Percentiles rank a stretch among this genome's conserved stretches.
Conservation (phyloP, 768 basidiomycete genomes). For the Lanmaoa rubissima region DNA sequence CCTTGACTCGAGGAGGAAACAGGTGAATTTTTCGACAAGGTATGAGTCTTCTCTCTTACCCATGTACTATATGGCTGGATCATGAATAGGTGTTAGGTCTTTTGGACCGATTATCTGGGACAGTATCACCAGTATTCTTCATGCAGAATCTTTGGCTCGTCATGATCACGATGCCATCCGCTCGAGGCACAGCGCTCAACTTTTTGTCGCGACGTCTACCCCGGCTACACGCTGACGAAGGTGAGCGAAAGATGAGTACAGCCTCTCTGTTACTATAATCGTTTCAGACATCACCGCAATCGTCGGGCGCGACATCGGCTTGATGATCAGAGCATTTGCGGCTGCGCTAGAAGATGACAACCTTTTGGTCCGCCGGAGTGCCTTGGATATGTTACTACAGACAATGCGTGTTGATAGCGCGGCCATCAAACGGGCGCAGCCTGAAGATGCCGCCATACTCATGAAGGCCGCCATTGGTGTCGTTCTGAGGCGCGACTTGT, state of each 20-base stretch:
- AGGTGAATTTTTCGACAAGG: slow-evolving; percentile 95
- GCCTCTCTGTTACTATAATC: slow-evolving; percentile 6
- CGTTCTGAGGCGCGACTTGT: slow-evolving; percentile 88
- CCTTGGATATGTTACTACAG: slow-evolving; percentile 80
- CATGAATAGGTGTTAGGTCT: slow-evolving; percentile 65
- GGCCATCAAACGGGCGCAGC: slow-evolving; percentile 64
- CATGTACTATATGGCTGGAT: slow-evolving; percentile 8
- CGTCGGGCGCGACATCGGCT: slow-evolving; percentile 82
- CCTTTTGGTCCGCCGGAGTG: slow-evolving; percentile 81
- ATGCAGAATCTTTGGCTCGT: slow-evolving; percentile 94
- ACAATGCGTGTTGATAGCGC: slow-evolving; percentile 71
- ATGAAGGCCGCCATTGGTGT: slow-evolving; percentile 86
- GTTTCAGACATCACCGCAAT: slow-evolving; percentile 60
- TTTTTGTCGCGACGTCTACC: slow-evolving; percentile 83
- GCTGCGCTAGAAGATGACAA: slow-evolving; percentile 93
- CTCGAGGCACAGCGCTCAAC: slow-evolving; percentile 83
- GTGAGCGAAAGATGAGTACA: slow-evolving; percentile 36
- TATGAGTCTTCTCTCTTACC: slow-evolving; percentile 18
- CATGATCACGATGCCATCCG: slow-evolving; percentile 84
- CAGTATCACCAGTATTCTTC: slow-evolving; percentile 87
- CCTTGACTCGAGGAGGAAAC: no score
- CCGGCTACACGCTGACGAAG: slow-evolving; percentile 64
- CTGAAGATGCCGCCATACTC: slow-evolving; percentile 75
- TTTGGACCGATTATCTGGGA: slow-evolving; percentile 77
- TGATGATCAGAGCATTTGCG: slow-evolving; percentile 92